These are phyloP conservation scores for Fusarium algeriense DNA, from an alignment of 2,329 filamentous ascomycete genomes.

Conservation along the genomic window DNA sequence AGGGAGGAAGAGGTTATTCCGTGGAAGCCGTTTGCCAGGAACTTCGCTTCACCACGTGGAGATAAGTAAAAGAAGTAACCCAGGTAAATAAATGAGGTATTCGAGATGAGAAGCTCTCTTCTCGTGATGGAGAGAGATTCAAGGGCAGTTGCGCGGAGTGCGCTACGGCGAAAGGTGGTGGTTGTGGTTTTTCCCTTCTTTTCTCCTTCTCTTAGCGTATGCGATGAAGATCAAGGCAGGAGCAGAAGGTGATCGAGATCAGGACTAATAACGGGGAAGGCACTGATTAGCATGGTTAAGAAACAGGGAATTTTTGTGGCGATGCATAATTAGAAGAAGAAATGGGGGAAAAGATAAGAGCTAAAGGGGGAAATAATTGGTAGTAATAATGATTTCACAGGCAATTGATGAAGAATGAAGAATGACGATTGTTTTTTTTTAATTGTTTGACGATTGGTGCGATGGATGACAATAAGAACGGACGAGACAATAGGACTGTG, in stretches of 20 bases:
- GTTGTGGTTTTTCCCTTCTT: constrained; percentile 14
- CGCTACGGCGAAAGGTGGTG: constrained; percentile 8
- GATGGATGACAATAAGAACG: not conserved
- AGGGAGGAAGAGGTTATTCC: constrained; percentile 32
- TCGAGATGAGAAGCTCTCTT: constrained; percentile 13
- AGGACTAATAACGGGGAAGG: constrained; percentile 41
- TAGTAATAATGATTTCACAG: not conserved
- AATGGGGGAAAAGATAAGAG: not conserved
- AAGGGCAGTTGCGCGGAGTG: constrained; percentile 6
- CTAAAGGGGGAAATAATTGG: not conserved
- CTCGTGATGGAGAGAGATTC: constrained; percentile 24
- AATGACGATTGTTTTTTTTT: constrained; percentile 6
- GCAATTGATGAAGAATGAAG: not conserved
- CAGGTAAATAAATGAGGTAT: constrained; percentile 23
- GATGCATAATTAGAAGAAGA: constrained; percentile 18
- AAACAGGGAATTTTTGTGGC: constrained; percentile 29
- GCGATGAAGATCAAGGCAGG: constrained; percentile 27
- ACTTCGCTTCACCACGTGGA: constrained; percentile 40
- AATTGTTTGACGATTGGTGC: constrained; percentile 12
- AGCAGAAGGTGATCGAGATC: constrained; percentile 31
- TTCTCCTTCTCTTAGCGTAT: constrained; percentile 39
- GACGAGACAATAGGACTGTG: not conserved
- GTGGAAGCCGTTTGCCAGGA: constrained; percentile 40
- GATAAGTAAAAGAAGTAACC: constrained; percentile 13
- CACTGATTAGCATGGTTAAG: constrained; percentile 40